Evolutionary conservation across 2,329 filamentous ascomycete species (phyloP).

Genomic region (Chrysoporthe austroafricana): DNA sequence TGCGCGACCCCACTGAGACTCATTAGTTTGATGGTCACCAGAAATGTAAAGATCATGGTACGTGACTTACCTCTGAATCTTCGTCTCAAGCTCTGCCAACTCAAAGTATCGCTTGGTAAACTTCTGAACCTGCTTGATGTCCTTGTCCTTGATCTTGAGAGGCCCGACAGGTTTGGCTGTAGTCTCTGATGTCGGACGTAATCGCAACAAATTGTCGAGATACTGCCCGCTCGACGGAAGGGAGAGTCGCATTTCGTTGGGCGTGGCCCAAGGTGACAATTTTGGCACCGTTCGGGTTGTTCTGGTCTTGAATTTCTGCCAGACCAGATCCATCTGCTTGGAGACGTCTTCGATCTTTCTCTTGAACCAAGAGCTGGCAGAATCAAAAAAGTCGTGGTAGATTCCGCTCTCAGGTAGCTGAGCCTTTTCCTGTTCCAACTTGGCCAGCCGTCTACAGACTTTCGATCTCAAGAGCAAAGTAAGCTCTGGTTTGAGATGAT

Average conservation of each 20-base stretch:
- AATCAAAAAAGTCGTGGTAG: conserved; percentile 37
- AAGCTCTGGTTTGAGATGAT: conserved; percentile 41
- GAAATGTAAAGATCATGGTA: no score
- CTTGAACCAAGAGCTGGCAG: conserved; percentile 35
- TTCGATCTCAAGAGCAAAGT: conserved; percentile 51
- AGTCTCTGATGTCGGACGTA: conserved; percentile 2
- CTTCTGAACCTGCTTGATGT: conserved; percentile 19
- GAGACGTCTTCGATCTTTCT: conserved; percentile 38
- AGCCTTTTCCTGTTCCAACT: conserved; percentile 52
- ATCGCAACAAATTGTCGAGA: conserved; percentile 32
- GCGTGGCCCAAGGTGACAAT: conserved; percentile 43
- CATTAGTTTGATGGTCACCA: no score
- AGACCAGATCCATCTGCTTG: conserved; percentile 38
- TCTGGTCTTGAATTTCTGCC: conserved; percentile 43
- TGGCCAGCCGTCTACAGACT: conserved; percentile 58
- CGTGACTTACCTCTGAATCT: background rate
- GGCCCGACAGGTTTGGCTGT: background rate
- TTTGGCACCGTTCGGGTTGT: conserved; percentile 43
- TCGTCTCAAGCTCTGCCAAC: background rate
- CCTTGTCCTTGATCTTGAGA: conserved; percentile 8
- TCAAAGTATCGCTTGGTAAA: conserved; percentile 16
- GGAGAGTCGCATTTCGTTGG: conserved; percentile 38
- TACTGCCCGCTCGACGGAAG: conserved; percentile 47
- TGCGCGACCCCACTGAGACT: background rate
- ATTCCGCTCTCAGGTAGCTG: conserved; percentile 17